Percentiles rank a stretch among this genome's conserved stretches.
Conservation (phyloP, 306 rosid genomes). For the Fragaria nilgerrensis region DNA sequence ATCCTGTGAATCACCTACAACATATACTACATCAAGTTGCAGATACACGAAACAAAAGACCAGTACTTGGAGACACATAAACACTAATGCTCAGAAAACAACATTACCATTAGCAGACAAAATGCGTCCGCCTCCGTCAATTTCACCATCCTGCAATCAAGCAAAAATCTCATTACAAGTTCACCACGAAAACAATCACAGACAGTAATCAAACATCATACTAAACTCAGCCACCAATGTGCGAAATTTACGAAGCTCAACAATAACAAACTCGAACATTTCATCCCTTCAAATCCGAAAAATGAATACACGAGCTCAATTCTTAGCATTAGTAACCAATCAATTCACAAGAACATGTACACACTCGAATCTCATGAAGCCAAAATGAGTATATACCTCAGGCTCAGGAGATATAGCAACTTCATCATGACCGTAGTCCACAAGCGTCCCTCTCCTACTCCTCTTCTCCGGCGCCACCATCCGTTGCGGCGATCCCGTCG, state of each 20-base stretch:
- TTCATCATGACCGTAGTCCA: slow-evolving; percentile 93
- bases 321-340: neutral
- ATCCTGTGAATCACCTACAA: slow-evolving; percentile 59
- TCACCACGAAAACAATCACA: too few species aligned
- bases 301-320: neutral
- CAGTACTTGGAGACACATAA: neutral
- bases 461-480: slow-evolving; percentile 16
- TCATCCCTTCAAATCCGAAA: neutral
- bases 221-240: too few species aligned
- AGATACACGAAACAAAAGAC: slow-evolving; percentile 2
- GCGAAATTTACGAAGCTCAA: neutral
- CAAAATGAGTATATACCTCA: slow-evolving; percentile 51
- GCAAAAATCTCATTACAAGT: neutral
- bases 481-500: slow-evolving; percentile 36
- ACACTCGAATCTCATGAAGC: neutral
- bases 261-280: neutral
- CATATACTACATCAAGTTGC: slow-evolving; percentile 8
- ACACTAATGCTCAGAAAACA: slow-evolving; percentile 12
- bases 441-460: slow-evolving; percentile 57
- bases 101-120: slow-evolving; percentile 49
- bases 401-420: slow-evolving; percentile 93
- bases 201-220: neutral
- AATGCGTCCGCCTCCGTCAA: slow-evolving; percentile 52
- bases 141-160: slow-evolving; percentile 69
- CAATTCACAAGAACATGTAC: neutral